These are phyloP conservation scores for Phytophthora syringae DNA, from an alignment of 352 stramenopile species.

Conservation along the genomic window DNA sequence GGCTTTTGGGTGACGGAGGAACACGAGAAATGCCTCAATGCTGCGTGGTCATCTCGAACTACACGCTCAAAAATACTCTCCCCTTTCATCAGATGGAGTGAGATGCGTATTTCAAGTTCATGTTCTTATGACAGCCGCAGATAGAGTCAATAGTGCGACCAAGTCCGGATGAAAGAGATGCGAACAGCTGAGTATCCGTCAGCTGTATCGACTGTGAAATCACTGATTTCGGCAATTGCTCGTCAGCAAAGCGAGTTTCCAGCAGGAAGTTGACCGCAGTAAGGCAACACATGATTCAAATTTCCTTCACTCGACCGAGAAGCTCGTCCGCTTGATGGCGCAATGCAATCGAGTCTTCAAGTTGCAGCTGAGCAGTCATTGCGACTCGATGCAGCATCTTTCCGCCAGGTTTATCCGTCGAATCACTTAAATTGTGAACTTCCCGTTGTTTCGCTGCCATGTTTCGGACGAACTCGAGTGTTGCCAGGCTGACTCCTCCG, in stretches of 20 bases:
- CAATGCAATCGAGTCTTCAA: slow-evolving; percentile 28
- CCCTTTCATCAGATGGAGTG: slow-evolving; percentile 7
- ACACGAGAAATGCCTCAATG: slow-evolving; percentile 15
- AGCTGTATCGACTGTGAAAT: slow-evolving; percentile 6
- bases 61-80: slow-evolving; percentile 18
- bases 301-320: not conserved
- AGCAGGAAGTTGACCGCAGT: too few relatives aligned
- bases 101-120: slow-evolving; percentile 20
- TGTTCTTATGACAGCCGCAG: slow-evolving; percentile 34
- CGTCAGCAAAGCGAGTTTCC: not conserved
- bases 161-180: slow-evolving; percentile 18
- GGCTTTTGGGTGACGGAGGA: not conserved
- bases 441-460: slow-evolving; percentile 19
- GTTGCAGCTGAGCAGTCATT: slow-evolving; percentile 17
- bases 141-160: slow-evolving; percentile 3
- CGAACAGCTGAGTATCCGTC: slow-evolving; percentile 17
- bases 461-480: slow-evolving; percentile 19
- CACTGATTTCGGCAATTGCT: not conserved
- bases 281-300: not conserved
- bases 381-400: slow-evolving; percentile 15
- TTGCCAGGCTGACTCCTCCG: slow-evolving; percentile 11
- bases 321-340: slow-evolving; percentile 21
- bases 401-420: not conserved
- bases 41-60: not conserved
- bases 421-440: not conserved